Evolutionary conservation across 2,329 filamentous ascomycete genomes (phyloP).

Genomic region (Aureobasidium sp.): DNA sequence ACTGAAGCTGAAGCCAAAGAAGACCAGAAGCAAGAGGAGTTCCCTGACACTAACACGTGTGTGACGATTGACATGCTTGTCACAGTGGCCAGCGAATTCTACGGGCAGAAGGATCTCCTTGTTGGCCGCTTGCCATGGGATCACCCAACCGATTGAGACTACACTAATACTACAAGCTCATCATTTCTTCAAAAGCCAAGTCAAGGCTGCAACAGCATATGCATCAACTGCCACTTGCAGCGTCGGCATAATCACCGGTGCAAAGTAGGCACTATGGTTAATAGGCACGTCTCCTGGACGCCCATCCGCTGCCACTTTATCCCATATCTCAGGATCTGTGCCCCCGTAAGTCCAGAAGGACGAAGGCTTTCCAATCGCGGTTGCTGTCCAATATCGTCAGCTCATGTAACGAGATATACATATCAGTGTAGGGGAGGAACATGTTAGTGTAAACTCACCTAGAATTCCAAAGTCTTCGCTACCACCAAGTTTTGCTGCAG

Average conservation of each 20-base stretch:
- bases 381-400: slow-evolving; percentile 25
- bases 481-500: slow-evolving; percentile 36
- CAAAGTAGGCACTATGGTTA: slow-evolving; percentile 53
- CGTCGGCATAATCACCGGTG: slow-evolving; percentile 51
- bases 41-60: slow-evolving; percentile 30
- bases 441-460: slow-evolving; percentile 26
- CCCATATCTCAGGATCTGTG: slow-evolving; percentile 41
- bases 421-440: not conserved
- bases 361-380: slow-evolving; percentile 37
- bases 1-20: slow-evolving; percentile 4
- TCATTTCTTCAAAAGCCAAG: slow-evolving; percentile 20
- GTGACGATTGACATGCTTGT: slow-evolving; percentile 90
- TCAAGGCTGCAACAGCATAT: slow-evolving; percentile 28
- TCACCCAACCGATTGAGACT: not conserved
- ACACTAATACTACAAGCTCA: not conserved
- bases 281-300: slow-evolving; percentile 41
- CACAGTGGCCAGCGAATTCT: slow-evolving; percentile 78
- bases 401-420: not conserved
- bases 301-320: slow-evolving; percentile 39
- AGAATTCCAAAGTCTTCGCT: slow-evolving; percentile 54
- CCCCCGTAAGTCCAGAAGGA: slow-evolving; percentile 51
- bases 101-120: slow-evolving; percentile 79
- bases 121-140: slow-evolving; percentile 41
- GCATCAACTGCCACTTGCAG: slow-evolving; percentile 40
- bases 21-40: slow-evolving; percentile 13